phyloP scores from a whole-genome alignment of 1,139 yeast species.

The Hansenula lynferdii region DNA sequence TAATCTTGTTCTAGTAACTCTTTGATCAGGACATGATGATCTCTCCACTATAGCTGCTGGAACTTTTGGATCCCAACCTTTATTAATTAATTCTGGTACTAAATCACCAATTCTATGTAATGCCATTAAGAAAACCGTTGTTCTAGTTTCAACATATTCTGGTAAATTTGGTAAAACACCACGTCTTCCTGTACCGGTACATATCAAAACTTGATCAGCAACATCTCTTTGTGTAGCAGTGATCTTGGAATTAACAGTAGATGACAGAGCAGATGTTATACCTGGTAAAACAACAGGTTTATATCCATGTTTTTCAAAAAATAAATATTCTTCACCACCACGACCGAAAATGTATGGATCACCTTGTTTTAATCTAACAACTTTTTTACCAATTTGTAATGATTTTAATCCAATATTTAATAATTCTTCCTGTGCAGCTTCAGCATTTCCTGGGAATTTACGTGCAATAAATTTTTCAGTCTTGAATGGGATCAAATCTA shows the following conservation, averaged over 20 bases:
- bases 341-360: constrained; percentile 97
- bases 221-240: constrained; percentile 93
- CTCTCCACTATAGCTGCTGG: constrained; percentile 89
- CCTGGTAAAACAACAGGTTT: constrained; percentile 81
- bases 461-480: constrained; percentile 83
- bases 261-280: constrained; percentile 84
- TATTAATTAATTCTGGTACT: constrained; percentile 50
- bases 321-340: constrained; percentile 88
- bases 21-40: constrained; percentile 91
- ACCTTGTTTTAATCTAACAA: constrained; percentile 91
- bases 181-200: constrained; percentile 92
- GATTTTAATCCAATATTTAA: constrained; percentile 65
- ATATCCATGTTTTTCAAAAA: constrained; percentile 62
- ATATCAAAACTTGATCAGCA: constrained; percentile 86
- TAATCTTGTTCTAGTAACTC: constrained; percentile 73
- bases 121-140: constrained; percentile 89
- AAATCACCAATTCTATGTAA: constrained; percentile 75
- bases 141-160: constrained; percentile 62
- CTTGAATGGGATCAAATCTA: constrained; percentile 70
- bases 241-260: constrained; percentile 78
- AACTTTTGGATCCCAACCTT: constrained; percentile 62
- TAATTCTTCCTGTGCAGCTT: constrained; percentile 84
- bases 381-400: constrained; percentile 61
- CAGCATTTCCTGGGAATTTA: constrained; percentile 97
- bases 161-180: constrained; percentile 83